Evolutionary conservation across 257 asterid species (phyloP).

Genomic region (Pogostemon cablin): DNA sequence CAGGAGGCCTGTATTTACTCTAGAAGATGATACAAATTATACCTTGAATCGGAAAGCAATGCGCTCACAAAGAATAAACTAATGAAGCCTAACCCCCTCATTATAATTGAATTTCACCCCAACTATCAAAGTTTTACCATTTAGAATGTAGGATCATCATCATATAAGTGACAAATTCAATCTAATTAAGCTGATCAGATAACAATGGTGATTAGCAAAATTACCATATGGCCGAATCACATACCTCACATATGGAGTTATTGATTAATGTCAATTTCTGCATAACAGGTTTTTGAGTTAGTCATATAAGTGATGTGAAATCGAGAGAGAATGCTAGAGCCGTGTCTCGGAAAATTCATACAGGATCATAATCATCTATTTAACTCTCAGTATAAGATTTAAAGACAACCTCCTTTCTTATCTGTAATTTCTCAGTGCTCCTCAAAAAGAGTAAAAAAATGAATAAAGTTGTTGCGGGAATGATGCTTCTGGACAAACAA

Average conservation of each 20-base stretch:
- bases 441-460: slow-evolving; percentile 43
- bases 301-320: neutral
- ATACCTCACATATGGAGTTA: slow-evolving; percentile 59
- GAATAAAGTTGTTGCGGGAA: slow-evolving; percentile 48
- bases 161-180: neutral
- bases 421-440: slow-evolving; percentile 33
- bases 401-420: slow-evolving; percentile 48
- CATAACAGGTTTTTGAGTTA: slow-evolving; percentile 30
- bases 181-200: neutral
- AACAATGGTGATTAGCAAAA: neutral
- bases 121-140: no score
- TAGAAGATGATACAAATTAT: slow-evolving; percentile 46
- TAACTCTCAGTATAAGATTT: neutral
- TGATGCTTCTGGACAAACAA: slow-evolving; percentile 38
- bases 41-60: neutral
- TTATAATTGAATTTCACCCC: no score
- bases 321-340: neutral
- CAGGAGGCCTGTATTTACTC: slow-evolving; percentile 66
- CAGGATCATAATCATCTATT: no score
- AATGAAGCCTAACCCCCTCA: no score
- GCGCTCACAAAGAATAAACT: no score
- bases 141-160: no score
- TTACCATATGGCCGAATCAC: slow-evolving; percentile 24
- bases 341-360: no score
- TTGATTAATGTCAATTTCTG: slow-evolving; percentile 46